phyloP scores from a whole-genome alignment of 2,329 filamentous ascomycete species.

The Fusarium oxysporum region DNA sequence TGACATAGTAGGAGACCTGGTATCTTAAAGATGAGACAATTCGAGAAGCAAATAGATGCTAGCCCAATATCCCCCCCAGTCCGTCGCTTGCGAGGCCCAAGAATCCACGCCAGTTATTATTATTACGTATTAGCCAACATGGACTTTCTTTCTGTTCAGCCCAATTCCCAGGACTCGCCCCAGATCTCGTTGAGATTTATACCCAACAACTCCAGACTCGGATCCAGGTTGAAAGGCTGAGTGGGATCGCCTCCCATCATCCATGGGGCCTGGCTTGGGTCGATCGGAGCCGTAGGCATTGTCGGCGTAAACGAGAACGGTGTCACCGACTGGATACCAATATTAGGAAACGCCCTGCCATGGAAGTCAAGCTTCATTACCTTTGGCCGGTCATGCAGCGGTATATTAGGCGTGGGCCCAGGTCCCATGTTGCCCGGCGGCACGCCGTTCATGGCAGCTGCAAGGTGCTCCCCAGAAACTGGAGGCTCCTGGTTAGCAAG shows the following conservation, averaged over 20 bases:
- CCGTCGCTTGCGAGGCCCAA: slow-evolving; percentile 3
- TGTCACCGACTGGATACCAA: slow-evolving; percentile 53
- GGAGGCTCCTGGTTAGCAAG: slow-evolving; percentile 65
- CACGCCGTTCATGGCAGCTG: slow-evolving; percentile 40
- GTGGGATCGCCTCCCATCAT: slow-evolving; percentile 48
- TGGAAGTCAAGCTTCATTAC: slow-evolving; percentile 50
- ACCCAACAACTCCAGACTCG: slow-evolving; percentile 65
- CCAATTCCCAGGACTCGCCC: slow-evolving; percentile 62
- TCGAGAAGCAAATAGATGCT: slow-evolving; percentile 11
- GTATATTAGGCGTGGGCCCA: slow-evolving; percentile 48
- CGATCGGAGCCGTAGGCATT: slow-evolving; percentile 51
- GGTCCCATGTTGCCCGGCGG: slow-evolving; percentile 43
- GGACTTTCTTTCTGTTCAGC: slow-evolving; percentile 39
- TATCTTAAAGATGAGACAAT: slow-evolving; percentile 37
- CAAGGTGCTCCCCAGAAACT: slow-evolving; percentile 48
- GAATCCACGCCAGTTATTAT: slow-evolving; percentile 37
- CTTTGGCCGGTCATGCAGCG: slow-evolving; percentile 54
- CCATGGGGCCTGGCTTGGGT: slow-evolving; percentile 51
- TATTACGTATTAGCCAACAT: slow-evolving; percentile 38
- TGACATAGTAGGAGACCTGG: slow-evolving; percentile 32
- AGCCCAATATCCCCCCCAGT: slow-evolving; percentile 10
- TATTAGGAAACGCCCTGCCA: slow-evolving; percentile 47
- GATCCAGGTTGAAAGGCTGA: slow-evolving; percentile 62
- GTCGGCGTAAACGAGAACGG: slow-evolving; percentile 55
- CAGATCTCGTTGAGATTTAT: slow-evolving; percentile 67